These are phyloP conservation scores for Codiaeum variegatum DNA, from an alignment of 441 rosid genomes.

Conservation along the genomic window DNA sequence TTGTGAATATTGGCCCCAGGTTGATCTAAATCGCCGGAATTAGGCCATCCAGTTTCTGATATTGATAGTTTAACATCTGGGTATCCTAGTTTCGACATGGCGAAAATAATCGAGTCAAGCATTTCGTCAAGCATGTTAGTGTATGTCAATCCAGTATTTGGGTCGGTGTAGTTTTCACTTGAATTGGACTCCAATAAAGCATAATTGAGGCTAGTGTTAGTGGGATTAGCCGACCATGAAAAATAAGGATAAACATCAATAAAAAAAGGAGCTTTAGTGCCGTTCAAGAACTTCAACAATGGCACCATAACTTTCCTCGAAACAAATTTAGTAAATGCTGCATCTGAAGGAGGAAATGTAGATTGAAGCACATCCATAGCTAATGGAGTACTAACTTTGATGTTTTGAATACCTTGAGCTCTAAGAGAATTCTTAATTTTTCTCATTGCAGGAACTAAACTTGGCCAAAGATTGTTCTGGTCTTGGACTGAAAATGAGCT, in stretches of 20 bases:
- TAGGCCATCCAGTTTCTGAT: slow-evolving; percentile 91
- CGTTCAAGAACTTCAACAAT: slow-evolving; percentile 60
- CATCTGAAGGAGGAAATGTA: slow-evolving; percentile 68
- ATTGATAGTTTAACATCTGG: slow-evolving; percentile 39
- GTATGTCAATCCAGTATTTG: slow-evolving; percentile 44
- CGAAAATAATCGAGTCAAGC: slow-evolving; percentile 62
- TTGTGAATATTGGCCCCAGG: slow-evolving; percentile 64
- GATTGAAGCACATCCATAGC: slow-evolving; percentile 66
- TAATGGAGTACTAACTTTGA: slow-evolving; percentile 71
- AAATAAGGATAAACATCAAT: slow-evolving; percentile 71
- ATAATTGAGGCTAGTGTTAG: slow-evolving; percentile 36
- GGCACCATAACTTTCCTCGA: slow-evolving; percentile 43
- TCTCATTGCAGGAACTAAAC: slow-evolving; percentile 68
- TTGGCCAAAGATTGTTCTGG: slow-evolving; percentile 26
- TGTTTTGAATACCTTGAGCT: slow-evolving; percentile 38
- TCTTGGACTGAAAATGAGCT: slow-evolving; percentile 39
- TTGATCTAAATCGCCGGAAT: slow-evolving; percentile 62
- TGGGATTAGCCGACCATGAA: slow-evolving; percentile 52
- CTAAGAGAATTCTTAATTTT: slow-evolving; percentile 44
- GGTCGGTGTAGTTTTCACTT: slow-evolving; percentile 48
- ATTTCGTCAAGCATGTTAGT: slow-evolving; percentile 74
- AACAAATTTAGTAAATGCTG: slow-evolving; percentile 52
- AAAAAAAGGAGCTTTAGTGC: slow-evolving; percentile 68
- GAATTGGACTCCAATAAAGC: slow-evolving; percentile 50
- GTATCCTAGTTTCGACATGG: slow-evolving; percentile 59